Conservation (phyloP, 768 basidiomycete genomes). For the Rubroboletus satanas region DNA sequence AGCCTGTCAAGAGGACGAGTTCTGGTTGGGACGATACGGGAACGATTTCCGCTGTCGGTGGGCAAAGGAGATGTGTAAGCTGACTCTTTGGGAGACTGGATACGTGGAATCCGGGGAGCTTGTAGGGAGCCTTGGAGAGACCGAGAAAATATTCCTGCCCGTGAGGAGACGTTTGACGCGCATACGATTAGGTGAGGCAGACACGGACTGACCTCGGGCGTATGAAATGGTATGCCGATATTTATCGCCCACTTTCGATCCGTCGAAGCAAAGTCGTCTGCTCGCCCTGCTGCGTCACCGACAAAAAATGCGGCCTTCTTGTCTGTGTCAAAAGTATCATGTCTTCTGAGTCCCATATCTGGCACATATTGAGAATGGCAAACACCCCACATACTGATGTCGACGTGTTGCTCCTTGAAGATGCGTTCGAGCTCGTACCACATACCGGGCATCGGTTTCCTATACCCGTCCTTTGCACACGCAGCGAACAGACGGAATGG, state of each 20-base stretch:
- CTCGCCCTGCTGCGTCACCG: constrained; percentile 86
- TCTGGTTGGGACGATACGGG: constrained; percentile 30
- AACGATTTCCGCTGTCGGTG: constrained; percentile 17
- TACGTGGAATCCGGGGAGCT: constrained; percentile 67
- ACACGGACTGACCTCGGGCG: constrained; percentile 65
- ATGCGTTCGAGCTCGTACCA: constrained; percentile 69
- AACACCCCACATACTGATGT: constrained; percentile 52
- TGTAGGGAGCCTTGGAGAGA: constrained; percentile 38
- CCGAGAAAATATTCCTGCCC: constrained; percentile 76
- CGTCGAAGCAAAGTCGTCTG: constrained; percentile 71
- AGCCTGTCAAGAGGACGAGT: constrained; percentile 60
- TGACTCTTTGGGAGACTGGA: constrained; percentile 38
- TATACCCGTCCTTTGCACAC: constrained; percentile 63
- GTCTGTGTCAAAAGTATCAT: constrained; percentile 42
- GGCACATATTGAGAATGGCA: background rate
- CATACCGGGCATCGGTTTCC: constrained; percentile 89
- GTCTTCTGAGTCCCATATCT: background rate
- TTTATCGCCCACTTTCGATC: constrained; percentile 88
- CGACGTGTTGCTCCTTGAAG: constrained; percentile 51
- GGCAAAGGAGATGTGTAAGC: constrained; percentile 23
- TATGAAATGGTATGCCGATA: constrained; percentile 65
- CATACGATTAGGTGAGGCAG: background rate
- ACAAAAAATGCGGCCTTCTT: constrained; percentile 68
- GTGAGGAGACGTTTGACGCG: background rate
- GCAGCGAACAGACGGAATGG: constrained; percentile 83